phyloP scores from a whole-genome alignment of 495 filamentous ascomycete species.

The Aspergillus indologenus region DNA sequence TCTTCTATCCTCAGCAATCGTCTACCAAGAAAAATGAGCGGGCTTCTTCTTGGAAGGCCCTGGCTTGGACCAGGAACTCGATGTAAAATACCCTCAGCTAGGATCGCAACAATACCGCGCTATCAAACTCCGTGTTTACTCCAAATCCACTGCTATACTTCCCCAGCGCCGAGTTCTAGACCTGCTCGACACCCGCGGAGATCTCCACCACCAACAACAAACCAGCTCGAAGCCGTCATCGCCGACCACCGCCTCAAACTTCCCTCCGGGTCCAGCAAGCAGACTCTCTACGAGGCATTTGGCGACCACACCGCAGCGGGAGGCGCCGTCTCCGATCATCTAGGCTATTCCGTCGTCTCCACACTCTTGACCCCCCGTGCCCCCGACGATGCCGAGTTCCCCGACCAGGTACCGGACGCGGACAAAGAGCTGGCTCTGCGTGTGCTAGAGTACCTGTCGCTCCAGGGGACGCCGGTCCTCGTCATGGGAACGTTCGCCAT shows the following conservation, averaged over 20 bases:
- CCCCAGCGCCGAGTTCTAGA: no score
- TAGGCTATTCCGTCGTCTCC: conserved; percentile 36
- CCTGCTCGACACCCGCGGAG: no score
- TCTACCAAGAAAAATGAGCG: conserved; percentile 26
- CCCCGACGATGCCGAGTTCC: conserved; percentile 6
- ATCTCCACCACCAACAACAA: not conserved
- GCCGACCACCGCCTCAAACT: not conserved
- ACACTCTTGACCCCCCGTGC: conserved; percentile 32
- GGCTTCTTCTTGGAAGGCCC: conserved; percentile 26
- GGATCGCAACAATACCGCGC: conserved; percentile 5
- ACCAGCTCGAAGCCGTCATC: not conserved
- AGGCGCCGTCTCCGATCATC: conserved; percentile 32
- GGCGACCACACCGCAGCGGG: conserved; percentile 11
- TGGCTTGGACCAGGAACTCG: conserved; percentile 28
- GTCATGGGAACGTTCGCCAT: conserved; percentile 42
- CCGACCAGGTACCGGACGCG: conserved; percentile 19
- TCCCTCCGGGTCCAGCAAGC: not conserved
- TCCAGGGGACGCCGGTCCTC: conserved; percentile 42
- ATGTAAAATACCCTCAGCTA: conserved; percentile 22
- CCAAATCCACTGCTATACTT: no score
- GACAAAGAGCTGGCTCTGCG: conserved; percentile 41
- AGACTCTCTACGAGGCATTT: not conserved
- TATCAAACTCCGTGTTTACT: no score
- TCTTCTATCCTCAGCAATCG: no score
- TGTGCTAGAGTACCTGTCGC: conserved; percentile 45